phyloP scores from a whole-genome alignment of 305 asterid species.

The Ajuga reptans region DNA sequence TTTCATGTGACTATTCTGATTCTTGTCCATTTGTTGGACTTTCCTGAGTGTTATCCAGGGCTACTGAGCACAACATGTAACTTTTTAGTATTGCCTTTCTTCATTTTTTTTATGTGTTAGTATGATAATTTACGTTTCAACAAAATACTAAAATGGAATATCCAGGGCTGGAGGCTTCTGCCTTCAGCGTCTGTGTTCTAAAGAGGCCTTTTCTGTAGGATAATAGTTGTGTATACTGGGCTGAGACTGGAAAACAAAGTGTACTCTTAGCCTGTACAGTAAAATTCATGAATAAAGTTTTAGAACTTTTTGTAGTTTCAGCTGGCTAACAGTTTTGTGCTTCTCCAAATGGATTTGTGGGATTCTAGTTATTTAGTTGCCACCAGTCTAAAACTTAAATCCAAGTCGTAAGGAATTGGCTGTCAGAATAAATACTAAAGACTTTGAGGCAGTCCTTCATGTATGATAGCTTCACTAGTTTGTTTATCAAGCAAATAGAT shows the following conservation, averaged over 20 bases:
- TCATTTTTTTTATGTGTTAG: not conserved
- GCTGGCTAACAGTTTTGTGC: conserved; percentile 1
- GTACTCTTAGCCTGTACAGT: too few species aligned
- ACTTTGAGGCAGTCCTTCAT: not conserved
- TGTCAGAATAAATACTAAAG: not conserved
- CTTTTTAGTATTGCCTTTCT: not conserved
- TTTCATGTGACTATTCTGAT: not conserved
- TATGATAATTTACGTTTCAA: not conserved
- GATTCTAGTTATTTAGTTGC: not conserved
- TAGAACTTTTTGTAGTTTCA: not conserved
- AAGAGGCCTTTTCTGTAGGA: not conserved
- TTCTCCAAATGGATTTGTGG: not conserved
- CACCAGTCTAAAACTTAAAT: not conserved
- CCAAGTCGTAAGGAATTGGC: not conserved
- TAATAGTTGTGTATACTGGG: not conserved
- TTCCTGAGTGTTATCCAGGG: not conserved
- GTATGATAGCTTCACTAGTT: not conserved
- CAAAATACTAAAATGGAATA: not conserved
- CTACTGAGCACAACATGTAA: not conserved
- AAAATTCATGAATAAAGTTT: too few species aligned
- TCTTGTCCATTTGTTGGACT: not conserved
- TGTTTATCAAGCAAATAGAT: not conserved
- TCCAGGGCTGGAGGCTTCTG: not conserved
- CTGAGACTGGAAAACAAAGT: too few species aligned
- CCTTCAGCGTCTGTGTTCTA: not conserved